These are phyloP conservation scores for Penicillium sp. DNA, from an alignment of 2,329 filamentous ascomycete species.

Conservation along the genomic window DNA sequence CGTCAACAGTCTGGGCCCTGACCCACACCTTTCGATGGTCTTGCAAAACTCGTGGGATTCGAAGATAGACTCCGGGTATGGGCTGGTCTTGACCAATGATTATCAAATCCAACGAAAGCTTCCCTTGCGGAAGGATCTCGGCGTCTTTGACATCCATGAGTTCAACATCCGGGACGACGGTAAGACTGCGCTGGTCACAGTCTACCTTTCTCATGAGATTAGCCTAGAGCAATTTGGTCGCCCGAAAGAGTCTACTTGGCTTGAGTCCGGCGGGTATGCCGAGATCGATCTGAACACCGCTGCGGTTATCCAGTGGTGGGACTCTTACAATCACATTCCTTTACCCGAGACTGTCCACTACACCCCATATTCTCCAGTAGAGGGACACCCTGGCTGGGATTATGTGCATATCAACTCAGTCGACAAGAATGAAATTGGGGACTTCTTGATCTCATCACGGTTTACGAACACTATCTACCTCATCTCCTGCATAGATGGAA, in stretches of 20 bases:
- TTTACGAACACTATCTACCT: slow-evolving; percentile 41
- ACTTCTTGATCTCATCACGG: slow-evolving; percentile 41
- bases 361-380: slow-evolving; percentile 1
- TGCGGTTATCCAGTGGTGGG: slow-evolving; percentile 36
- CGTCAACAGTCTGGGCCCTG: slow-evolving; percentile 42
- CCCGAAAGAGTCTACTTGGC: slow-evolving; percentile 24
- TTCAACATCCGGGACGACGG: slow-evolving; percentile 37
- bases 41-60: slow-evolving; percentile 35
- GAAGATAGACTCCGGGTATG: slow-evolving; percentile 38
- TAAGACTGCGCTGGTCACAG: slow-evolving; percentile 28
- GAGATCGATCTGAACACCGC: slow-evolving; percentile 35
- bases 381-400: slow-evolving; percentile 30
- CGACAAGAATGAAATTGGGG: slow-evolving; percentile 38
- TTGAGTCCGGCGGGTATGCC: slow-evolving; percentile 33
- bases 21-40: slow-evolving; percentile 48
- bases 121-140: slow-evolving; percentile 24
- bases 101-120: slow-evolving; percentile 47
- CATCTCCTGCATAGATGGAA: slow-evolving; percentile 34
- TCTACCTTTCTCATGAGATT: slow-evolving; percentile 23
- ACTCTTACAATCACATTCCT: slow-evolving; percentile 29
- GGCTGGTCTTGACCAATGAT: slow-evolving; percentile 47
- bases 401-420: slow-evolving; percentile 42
- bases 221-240: slow-evolving; percentile 25
- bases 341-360: slow-evolving; percentile 26
- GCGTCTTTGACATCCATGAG: slow-evolving; percentile 40